Base-by-base conservation (phyloP, 2,329 filamentous ascomycete species). In the Phyllosticta ampelicida region DNA sequence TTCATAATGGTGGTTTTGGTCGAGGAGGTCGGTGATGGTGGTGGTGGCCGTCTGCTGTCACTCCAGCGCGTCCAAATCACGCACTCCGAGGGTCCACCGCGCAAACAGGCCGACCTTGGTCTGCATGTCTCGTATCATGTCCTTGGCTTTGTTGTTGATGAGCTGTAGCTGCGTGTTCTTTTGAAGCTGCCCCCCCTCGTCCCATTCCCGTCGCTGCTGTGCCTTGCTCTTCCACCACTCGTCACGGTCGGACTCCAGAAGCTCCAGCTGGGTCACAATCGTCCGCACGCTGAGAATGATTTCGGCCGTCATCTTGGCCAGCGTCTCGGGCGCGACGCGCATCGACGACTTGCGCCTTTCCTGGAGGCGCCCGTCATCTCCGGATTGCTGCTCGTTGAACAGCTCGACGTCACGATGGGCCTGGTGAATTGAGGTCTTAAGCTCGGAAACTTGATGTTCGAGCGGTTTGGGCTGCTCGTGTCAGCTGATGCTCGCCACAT, bases 101-200 rank as follows among this genome's bases (percentile, higher is more conserved):
- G 20, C 56, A 21, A 55, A 59, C 49, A 53, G 19, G 2, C 56
- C 60, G 21, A 61, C 10, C 48, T 30, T 30, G 10, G 53, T 53
- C 29, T 44, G 26, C 56, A 55, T 59, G 9, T 61, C 60, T 23
- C 28, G 49, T 16, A 50, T 18, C 60, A 61, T 61, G 9, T 44
- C 53, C 4, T 4, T 4, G 30, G 26, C 20, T 18, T 53, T 59
- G 21, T 49, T 53, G 48, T 61, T 56, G 11, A 56, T 21, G 28
- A 53, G 10, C 2, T 61, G 28, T 13, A 55, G 53, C 9, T 5
- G 9, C 30, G 48, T 55, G 6, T 55, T 48, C 49, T 53, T 59
- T 28, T 53, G 44, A 11, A 30, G 19, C 18, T 28, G 5, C n/a
- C 44, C 20, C 13, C 19, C 49, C 16, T 50, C 48, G 26, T 19